A percentile compares a stretch with the other conserved stretches of the same genome.
These are phyloP conservation scores for Taphrina pruni DNA, from an alignment of 1,139 yeast genomes.

Conservation along the genomic window DNA sequence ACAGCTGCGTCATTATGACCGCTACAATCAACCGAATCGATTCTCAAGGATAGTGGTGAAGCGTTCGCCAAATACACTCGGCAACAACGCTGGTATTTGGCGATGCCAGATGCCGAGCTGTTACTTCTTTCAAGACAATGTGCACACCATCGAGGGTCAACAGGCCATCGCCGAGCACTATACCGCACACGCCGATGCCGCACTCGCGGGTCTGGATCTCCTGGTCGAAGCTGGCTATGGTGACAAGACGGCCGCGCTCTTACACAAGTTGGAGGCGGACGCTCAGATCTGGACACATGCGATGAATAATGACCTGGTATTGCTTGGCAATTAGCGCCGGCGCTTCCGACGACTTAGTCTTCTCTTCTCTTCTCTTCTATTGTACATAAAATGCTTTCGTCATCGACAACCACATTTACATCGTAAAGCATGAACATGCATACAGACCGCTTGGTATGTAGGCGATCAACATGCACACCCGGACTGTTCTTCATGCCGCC, in stretches of 20 bases:
- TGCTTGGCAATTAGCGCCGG: constrained; percentile 15
- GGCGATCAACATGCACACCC: constrained; percentile 2
- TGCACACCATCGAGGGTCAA: not conserved
- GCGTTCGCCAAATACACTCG: not conserved
- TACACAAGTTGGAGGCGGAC: constrained; percentile 4
- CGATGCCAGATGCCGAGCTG: constrained; percentile 7
- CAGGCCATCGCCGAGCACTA: constrained; percentile 11
- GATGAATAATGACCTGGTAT: not conserved
- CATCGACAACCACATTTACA: not conserved
- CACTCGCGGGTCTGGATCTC: constrained; percentile 7
- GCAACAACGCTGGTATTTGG: constrained; percentile 14
- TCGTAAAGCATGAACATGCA: too few relatives aligned
- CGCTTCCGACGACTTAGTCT: not conserved
- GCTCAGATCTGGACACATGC: constrained; percentile 15
- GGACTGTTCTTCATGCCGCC: not conserved
- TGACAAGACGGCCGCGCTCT: constrained; percentile 2
- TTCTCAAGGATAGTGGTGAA: not conserved
- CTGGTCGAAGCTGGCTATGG: constrained; percentile 6
- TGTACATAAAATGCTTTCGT: constrained; percentile 8
- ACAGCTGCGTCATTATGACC: not conserved
- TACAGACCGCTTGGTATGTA: too few relatives aligned
- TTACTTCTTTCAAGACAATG: constrained; percentile 1
- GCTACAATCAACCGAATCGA: not conserved
- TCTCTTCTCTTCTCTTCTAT: not conserved
- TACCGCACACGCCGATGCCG: constrained; percentile 8